Conservation (phyloP, 768 basidiomycete genomes). For the Coprinopsis strossmayeri region DNA sequence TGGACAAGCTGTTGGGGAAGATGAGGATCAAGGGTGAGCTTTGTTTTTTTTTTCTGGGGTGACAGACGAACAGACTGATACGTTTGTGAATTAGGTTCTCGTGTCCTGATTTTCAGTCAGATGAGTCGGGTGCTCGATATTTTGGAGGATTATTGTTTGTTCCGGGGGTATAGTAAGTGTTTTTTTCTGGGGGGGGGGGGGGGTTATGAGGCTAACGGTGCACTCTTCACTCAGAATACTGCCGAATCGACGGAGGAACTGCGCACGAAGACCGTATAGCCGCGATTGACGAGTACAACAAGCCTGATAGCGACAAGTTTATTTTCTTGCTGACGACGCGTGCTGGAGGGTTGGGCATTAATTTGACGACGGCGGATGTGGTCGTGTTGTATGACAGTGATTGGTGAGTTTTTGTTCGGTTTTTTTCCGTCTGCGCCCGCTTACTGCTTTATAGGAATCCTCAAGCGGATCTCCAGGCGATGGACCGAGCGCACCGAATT, state of each 20-base stretch:
- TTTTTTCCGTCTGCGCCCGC: background rate
- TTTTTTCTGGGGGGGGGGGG: background rate
- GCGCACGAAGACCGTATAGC: constrained; percentile 94
- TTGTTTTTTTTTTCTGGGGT: too few species aligned
- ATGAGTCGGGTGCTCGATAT: constrained; percentile 99
- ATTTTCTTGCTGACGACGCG: constrained; percentile 95
- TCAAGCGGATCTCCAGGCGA: constrained; percentile 97
- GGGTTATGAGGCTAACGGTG: too few species aligned
- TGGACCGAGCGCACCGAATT: constrained; percentile 96
- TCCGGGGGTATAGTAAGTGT: constrained; percentile 75
- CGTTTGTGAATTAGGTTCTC: too few species aligned
- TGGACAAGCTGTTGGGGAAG: constrained; percentile 83
- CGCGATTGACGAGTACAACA: constrained; percentile 98
- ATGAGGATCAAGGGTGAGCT: constrained; percentile 93
- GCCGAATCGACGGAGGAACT: constrained; percentile 93
- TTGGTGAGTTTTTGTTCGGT: constrained; percentile 48
- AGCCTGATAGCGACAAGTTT: constrained; percentile 89
- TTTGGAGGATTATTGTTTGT: constrained; percentile 94
- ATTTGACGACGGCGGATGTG: constrained; percentile 89
- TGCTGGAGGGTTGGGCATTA: constrained; percentile 96
- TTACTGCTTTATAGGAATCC: constrained; percentile 67
- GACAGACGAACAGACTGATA: too few species aligned
- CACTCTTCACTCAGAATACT: constrained; percentile 67
- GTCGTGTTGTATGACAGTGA: constrained; percentile 96
- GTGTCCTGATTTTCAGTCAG: constrained; percentile 96